Evolutionary conservation across 352 stramenopile genomes (phyloP), one percentile per base, ranked within the genome.

Genomic region (Pseudoperonospora humuli): DNA sequence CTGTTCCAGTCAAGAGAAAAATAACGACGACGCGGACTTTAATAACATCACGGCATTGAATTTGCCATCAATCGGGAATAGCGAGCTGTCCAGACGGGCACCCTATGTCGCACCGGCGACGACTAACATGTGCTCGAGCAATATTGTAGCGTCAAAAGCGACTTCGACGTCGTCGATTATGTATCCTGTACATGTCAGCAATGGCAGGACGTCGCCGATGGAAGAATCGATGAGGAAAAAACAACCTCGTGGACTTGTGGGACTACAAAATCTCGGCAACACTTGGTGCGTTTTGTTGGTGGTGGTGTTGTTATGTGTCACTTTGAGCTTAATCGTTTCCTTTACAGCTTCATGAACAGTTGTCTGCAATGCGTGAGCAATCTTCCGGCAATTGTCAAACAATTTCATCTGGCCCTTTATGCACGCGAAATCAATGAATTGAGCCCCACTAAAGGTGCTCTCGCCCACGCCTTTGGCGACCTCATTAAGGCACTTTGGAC

Each of bases 301-400:
- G 17, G 9, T 19, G 8, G 29, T 26, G n/a, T 27, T 2, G 6
- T 33, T 2, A 14, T 3, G 10, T 44, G 86, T n/a, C n/a, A n/a
- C n/a, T n/a, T n/a, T n/a, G n/a, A n/a, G n/a, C n/a, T n/a, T n/a
- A n/a, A n/a, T n/a, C n/a, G n/a, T n/a, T n/a, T n/a, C n/a, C n/a
- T n/a, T n/a, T n/a, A n/a, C n/a, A n/a, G 82, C 57, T 94, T 88
- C 34, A 88, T 94, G 77, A 94, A 94, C 47, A 88, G 72, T 43
- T 89, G 72, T 47, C 57, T 94, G n/a, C 82, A 94, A 60, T 94
- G 82, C 35, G 64, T 92, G 41, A 87, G 61, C 64, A 82, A 79
- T 33, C 31, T 86, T 20, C 73, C 70, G 5, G 44, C 58, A 21
- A 19, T 84, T 17, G 64, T 75, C 42, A 60, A 67, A 53, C 81